Conservation (phyloP, 345 rosid genomes). For the Euphorbia pulcherrima region DNA sequence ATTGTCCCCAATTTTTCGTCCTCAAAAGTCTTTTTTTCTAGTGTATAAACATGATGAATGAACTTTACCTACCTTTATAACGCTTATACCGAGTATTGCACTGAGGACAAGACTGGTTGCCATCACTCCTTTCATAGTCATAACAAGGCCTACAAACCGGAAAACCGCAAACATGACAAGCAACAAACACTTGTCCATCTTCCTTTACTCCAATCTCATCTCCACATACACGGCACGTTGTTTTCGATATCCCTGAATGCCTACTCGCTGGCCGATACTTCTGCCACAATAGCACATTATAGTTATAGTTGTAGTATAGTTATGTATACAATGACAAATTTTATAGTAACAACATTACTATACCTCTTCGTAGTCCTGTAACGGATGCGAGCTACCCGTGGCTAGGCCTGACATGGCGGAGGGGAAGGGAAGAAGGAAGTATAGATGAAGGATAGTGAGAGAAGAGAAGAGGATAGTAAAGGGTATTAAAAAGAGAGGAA, state of each 20-base stretch:
- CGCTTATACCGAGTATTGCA: constrained; percentile 88
- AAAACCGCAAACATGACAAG: constrained; percentile 72
- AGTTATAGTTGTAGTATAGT: no score
- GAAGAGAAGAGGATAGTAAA: constrained; percentile 10
- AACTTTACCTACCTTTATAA: constrained; percentile 89
- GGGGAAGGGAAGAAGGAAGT: constrained; percentile 10
- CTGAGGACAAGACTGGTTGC: constrained; percentile 82
- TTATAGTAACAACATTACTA: no score
- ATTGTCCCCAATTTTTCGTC: no score
- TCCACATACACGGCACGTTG: constrained; percentile 63
- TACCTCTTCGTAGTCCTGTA: constrained; percentile 37
- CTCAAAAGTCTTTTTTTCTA: no score
- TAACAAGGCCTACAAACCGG: constrained; percentile 91
- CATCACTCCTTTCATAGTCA: constrained; percentile 85
- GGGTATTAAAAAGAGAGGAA: neutral
- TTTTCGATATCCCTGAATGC: constrained; percentile 37
- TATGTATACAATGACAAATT: no score
- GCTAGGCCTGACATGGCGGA: constrained; percentile 54
- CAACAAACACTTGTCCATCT: constrained; percentile 61
- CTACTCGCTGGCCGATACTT: constrained; percentile 32
- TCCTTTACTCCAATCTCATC: constrained; percentile 60
- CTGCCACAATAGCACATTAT: constrained; percentile 16
- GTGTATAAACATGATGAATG: no score
- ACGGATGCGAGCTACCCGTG: constrained; percentile 32
- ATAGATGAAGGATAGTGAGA: constrained; percentile 29